phyloP scores from a whole-genome alignment of 1,284 basidiomycete genomes.

The Volvariella volvacea region DNA sequence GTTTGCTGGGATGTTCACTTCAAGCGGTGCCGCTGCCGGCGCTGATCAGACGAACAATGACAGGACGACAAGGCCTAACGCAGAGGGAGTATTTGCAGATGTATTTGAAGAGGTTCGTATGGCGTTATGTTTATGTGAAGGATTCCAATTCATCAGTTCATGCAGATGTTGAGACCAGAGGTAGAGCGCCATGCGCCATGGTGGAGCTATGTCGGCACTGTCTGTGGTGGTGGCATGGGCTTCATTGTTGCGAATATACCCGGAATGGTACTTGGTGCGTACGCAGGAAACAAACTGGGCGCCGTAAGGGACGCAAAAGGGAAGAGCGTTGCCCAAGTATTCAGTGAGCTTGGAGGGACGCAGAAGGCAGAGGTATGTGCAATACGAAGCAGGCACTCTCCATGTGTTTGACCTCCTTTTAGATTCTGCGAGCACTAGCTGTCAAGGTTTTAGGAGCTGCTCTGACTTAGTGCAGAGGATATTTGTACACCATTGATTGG shows the following conservation, averaged over 20 bases:
- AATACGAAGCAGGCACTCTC: no score
- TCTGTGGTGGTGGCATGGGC: conserved; percentile 63
- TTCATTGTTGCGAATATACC: conserved; percentile 88
- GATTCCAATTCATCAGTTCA: conserved; percentile 1
- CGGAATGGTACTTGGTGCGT: conserved; percentile 71
- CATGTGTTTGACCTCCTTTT: conserved; percentile 11
- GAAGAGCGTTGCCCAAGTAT: conserved; percentile 89
- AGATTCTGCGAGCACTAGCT: conserved; percentile 86
- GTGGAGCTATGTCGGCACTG: conserved; percentile 77
- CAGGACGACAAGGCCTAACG: conserved; percentile 51
- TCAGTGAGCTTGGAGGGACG: conserved; percentile 65
- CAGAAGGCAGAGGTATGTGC: conserved; percentile 81
- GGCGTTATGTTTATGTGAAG: neutral
- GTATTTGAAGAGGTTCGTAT: conserved; percentile 80
- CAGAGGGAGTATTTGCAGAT: conserved; percentile 79
- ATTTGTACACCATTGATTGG: neutral
- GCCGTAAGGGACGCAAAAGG: conserved; percentile 90
- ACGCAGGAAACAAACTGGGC: conserved; percentile 82
- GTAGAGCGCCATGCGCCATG: conserved; percentile 61
- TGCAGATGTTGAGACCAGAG: conserved; percentile 69
- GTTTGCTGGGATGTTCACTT: conserved; percentile 65
- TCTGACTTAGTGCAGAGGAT: conserved; percentile 17
- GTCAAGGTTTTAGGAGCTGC: conserved; percentile 84
- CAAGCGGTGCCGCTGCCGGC: conserved; percentile 20
- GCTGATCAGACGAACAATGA: conserved; percentile 22